Evolutionary conservation across 208 protist species (phyloP).

Genomic region (Acanthamoeba sp.): DNA sequence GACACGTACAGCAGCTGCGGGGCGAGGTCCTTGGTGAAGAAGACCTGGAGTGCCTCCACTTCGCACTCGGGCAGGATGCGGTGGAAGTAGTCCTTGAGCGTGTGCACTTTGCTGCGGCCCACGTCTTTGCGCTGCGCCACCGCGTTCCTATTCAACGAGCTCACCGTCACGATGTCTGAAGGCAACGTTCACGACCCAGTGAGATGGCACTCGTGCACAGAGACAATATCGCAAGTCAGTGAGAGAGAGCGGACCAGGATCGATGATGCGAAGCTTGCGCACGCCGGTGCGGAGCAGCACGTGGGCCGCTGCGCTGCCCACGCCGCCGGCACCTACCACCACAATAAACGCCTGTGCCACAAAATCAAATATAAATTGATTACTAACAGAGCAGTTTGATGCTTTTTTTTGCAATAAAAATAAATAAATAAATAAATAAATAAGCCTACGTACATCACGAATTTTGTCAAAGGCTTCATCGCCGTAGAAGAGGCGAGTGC

Average conservation of each 20-base stretch:
- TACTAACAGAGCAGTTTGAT: too few species aligned
- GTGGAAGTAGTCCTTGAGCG: constrained; percentile 74
- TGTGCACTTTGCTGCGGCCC: constrained; percentile 79
- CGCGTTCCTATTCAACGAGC: constrained; percentile 60
- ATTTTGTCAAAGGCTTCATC: constrained; percentile 73
- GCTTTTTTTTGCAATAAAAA: background rate
- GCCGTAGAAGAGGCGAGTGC: constrained; percentile 79
- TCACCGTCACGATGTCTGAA: constrained; percentile 7
- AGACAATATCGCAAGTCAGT: background rate
- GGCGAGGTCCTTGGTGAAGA: constrained; percentile 78
- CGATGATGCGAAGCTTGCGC: constrained; percentile 81
- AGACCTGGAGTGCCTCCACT: constrained; percentile 74
- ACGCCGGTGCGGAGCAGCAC: constrained; percentile 83
- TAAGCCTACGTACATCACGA: background rate
- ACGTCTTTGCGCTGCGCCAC: constrained; percentile 78
- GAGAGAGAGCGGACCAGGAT: constrained; percentile 68
- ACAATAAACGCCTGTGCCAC: constrained; percentile 75
- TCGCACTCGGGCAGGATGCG: constrained; percentile 78
- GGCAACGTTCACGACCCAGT: too few species aligned
- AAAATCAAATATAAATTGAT: too few species aligned
- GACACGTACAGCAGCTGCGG: constrained; percentile 71
- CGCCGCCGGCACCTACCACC: constrained; percentile 84
- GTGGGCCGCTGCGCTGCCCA: constrained; percentile 80
- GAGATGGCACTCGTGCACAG: too few species aligned
- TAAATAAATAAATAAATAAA: background rate